A percentile compares a stretch with the other conserved stretches of the same genome.
Evolutionary conservation across 2,329 filamentous ascomycete species (phyloP).

Genomic region (Teratosphaeria gauchensis): DNA sequence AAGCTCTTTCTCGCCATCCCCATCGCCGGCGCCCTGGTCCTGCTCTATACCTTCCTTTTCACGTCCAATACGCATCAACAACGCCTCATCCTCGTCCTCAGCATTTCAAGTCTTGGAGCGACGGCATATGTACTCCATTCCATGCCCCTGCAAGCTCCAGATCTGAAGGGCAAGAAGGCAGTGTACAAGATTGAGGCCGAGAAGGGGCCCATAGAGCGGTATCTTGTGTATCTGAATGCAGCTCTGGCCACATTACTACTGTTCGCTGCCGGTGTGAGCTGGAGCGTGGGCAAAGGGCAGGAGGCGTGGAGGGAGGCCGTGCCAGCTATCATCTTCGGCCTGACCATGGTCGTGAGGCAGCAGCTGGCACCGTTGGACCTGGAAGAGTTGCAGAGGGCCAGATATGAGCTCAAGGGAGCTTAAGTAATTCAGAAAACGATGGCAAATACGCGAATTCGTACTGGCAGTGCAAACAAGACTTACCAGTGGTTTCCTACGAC

Average conservation of each 20-base stretch:
- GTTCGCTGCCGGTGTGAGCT: slow-evolving; percentile 35
- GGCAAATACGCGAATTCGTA: no score
- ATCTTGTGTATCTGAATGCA: slow-evolving; percentile 52
- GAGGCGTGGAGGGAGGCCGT: slow-evolving; percentile 30
- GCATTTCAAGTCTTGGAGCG: slow-evolving; percentile 52
- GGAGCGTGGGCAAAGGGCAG: slow-evolving; percentile 20
- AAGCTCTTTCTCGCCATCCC: slow-evolving; percentile 51
- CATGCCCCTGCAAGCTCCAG: slow-evolving; percentile 39
- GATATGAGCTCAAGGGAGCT: slow-evolving; percentile 60
- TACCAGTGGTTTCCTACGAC: no score
- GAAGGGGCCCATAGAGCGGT: slow-evolving; percentile 44
- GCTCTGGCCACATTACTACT: slow-evolving; percentile 46
- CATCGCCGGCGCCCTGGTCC: slow-evolving; percentile 45
- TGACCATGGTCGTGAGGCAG: slow-evolving; percentile 53
- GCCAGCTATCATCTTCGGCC: slow-evolving; percentile 46
- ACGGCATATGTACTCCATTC: slow-evolving; percentile 50
- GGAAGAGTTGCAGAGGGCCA: slow-evolving; percentile 52
- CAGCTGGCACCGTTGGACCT: slow-evolving; percentile 62
- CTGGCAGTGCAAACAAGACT: no score
- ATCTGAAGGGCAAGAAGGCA: slow-evolving; percentile 27
- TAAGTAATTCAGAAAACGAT: slow-evolving; percentile 24
- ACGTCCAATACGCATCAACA: slow-evolving; percentile 26
- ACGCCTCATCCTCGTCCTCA: slow-evolving; percentile 44
- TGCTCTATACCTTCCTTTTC: slow-evolving; percentile 41
- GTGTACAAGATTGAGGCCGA: slow-evolving; percentile 19